These are phyloP conservation scores for Dactylellina leptospora DNA, from an alignment of 2,329 filamentous ascomycete genomes.

Conservation along the genomic window DNA sequence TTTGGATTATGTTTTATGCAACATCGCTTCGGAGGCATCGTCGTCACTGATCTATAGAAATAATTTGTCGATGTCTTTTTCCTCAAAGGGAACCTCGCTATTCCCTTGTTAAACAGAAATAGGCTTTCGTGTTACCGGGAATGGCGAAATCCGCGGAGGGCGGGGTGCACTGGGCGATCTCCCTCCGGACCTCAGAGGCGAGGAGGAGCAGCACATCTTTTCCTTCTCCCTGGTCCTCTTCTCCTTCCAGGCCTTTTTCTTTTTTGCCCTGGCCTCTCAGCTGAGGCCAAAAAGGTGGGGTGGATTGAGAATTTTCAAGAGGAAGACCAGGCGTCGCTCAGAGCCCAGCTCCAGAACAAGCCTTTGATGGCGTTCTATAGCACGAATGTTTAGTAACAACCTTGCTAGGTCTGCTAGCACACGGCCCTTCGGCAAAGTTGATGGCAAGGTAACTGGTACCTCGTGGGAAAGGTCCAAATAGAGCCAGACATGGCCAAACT, in stretches of 20 bases:
- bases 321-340: not conserved
- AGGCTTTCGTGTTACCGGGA: conserved; percentile 44
- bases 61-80: conserved; percentile 18
- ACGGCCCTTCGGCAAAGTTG: conserved; percentile 37
- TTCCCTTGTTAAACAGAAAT: conserved; percentile 49
- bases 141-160: conserved; percentile 43
- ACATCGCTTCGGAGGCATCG: conserved; percentile 26
- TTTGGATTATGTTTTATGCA: conserved; percentile 3
- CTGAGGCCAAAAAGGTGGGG: conserved; percentile 40
- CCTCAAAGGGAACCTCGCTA: conserved; percentile 25
- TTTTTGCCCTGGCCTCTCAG: conserved; percentile 18
- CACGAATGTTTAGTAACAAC: too few relatives aligned
- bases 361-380: conserved; percentile 28
- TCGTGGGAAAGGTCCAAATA: conserved; percentile 35
- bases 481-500: conserved; percentile 11
- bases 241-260: conserved; percentile 6
- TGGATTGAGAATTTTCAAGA: conserved; percentile 28
- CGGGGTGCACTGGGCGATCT: conserved; percentile 13
- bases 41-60: conserved; percentile 32
- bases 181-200: conserved; percentile 25
- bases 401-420: conserved; percentile 33
- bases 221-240: not conserved
- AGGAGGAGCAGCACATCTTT: conserved; percentile 24
- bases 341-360: conserved; percentile 17
- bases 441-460: conserved; percentile 45